phyloP scores from a whole-genome alignment of 2,329 filamentous ascomycete genomes.

The Sarocladiaceae sp. region DNA sequence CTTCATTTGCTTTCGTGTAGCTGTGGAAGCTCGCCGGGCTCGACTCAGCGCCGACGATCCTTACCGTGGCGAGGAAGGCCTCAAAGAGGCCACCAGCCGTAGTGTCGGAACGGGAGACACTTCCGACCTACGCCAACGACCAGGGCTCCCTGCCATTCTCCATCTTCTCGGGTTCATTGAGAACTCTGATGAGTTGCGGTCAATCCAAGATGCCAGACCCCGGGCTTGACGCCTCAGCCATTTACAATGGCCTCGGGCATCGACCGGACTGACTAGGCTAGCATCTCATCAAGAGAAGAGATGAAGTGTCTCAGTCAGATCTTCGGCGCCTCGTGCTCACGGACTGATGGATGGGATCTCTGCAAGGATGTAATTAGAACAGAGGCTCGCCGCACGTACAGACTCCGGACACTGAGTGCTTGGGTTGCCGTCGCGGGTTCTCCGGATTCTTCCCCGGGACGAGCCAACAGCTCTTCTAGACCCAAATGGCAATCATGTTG shows the following conservation, averaged over 20 bases:
- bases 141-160: slow-evolving; percentile 1
- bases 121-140: slow-evolving; percentile 1
- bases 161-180: not conserved
- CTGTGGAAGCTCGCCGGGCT: not conserved
- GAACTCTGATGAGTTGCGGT: slow-evolving; percentile 1
- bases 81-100: not conserved
- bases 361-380: no score
- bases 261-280: no score
- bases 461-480: not conserved
- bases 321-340: no score
- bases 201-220: not conserved
- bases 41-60: slow-evolving; percentile 4
- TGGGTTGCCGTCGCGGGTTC: no score
- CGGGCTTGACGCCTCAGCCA: not conserved
- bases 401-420: no score
- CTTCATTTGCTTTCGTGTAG: slow-evolving; percentile 1
- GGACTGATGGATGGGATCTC: no score
- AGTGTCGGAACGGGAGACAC: slow-evolving; percentile 7
- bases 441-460: not conserved
- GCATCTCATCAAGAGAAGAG: no score
- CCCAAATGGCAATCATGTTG: not conserved
- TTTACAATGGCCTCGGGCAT: not conserved
- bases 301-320: no score
- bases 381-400: no score
- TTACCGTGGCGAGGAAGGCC: not conserved